Base-by-base conservation (phyloP, 495 filamentous ascomycete species). In the Trichoderma virens region DNA sequence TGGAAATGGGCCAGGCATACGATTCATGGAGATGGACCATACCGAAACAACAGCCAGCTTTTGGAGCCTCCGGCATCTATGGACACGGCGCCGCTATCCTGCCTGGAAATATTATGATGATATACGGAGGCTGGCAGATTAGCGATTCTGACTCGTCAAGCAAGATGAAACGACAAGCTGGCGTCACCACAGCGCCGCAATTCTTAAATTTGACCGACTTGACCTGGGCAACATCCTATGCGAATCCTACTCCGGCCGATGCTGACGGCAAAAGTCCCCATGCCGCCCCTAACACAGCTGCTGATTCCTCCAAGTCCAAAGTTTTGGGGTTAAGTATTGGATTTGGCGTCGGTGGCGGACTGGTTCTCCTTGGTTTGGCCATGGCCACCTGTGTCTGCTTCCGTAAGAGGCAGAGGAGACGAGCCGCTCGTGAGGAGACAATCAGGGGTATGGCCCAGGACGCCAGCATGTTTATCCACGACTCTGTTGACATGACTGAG, bases 51-150 rank as follows among this genome's bases (percentile, higher is more conserved):
- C 74, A 79, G 61, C 83, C 82, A 7, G 68, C 78, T 3, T 56
- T 56, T 56, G 51, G 9, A 30, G 76, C 72, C 3, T 62, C 68
- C 13, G 92, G 91, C 0, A 76, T 95, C 3, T 95, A 90, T 70
- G 93, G 93, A 4, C 93, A 98, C 72, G 93, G 88, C 2, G 90
- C 91, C 5, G 83, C 79, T 5, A 84, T 97, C 80, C 82, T 98
- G 18, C 88, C 90, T 23, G 93, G 92, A 2, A 89, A 88, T 66
- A 83, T 96, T 0, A 91, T 98, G 90, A 90, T 97, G 88, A 77
- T 96, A 31, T 82, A 87, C 54, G 93, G 93, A 18, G 93, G 93
- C 2, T 92, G 90, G 66, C 77, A 70, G 11, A 95, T 96, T 63
- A 20, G 27, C n/a, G 34, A 18, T 9, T 74, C 84, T 8, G n/a